phyloP scores from a whole-genome alignment of 495 filamentous ascomycete genomes.

The Penicillium dipodomyicola region DNA sequence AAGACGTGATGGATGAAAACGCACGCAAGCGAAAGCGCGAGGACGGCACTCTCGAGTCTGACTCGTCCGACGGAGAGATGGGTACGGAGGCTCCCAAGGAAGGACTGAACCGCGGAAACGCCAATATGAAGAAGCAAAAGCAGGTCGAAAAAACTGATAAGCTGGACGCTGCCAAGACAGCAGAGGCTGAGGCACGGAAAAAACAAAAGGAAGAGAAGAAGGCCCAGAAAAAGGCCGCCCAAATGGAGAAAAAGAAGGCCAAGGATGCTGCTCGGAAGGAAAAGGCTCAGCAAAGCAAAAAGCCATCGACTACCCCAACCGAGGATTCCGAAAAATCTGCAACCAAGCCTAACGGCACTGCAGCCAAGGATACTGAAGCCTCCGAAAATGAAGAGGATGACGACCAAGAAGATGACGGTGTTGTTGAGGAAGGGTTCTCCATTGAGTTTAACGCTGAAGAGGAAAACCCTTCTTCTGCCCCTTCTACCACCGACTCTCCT shows the following conservation, averaged over 20 bases:
- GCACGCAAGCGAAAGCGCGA: slow-evolving; percentile 68
- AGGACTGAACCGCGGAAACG: slow-evolving; percentile 38
- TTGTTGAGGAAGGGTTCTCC: slow-evolving; percentile 46
- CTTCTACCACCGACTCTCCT: slow-evolving; percentile 60
- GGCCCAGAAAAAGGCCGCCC: slow-evolving; percentile 48
- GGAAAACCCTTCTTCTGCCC: slow-evolving; percentile 46
- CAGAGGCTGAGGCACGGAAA: slow-evolving; percentile 40
- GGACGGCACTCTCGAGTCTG: slow-evolving; percentile 43
- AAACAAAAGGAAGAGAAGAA: slow-evolving; percentile 49
- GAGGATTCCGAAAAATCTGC: slow-evolving; percentile 23
- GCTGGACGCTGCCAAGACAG: slow-evolving; percentile 33
- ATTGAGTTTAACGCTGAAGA: slow-evolving; percentile 40
- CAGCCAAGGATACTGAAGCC: slow-evolving; percentile 22
- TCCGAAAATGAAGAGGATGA: slow-evolving; percentile 27
- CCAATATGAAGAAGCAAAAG: slow-evolving; percentile 33
- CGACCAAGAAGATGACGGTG: slow-evolving; percentile 38
- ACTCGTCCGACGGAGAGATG: slow-evolving; percentile 45
- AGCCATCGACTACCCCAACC: slow-evolving; percentile 21
- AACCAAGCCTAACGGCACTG: slow-evolving; percentile 32
- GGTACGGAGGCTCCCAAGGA: slow-evolving; percentile 45
- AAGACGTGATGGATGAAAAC: slow-evolving; percentile 81
- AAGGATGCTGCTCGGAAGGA: slow-evolving; percentile 47
- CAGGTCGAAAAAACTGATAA: slow-evolving; percentile 27
- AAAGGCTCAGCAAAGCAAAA: slow-evolving; percentile 41
- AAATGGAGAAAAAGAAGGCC: slow-evolving; percentile 50